Evolutionary conservation across 2,329 filamentous ascomycete species (phyloP).

Genomic region (Ambrosiella xylebori): DNA sequence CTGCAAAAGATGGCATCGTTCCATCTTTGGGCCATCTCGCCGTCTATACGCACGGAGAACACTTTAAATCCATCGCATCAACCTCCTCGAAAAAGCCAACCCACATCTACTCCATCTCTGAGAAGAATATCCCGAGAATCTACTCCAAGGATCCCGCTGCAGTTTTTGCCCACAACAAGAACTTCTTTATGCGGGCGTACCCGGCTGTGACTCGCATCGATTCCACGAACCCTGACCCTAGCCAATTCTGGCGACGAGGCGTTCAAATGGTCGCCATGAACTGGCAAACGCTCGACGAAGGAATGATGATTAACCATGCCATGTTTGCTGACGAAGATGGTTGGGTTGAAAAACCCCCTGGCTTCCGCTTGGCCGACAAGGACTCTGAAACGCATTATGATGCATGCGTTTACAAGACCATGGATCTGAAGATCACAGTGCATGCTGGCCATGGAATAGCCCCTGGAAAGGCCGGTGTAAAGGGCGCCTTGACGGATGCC

Average conservation of each 20-base stretch:
- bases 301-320: conserved; percentile 90
- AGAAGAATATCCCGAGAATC: conserved; percentile 51
- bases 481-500: neutral
- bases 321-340: conserved; percentile 84
- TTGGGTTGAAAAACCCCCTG: conserved; percentile 70
- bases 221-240: conserved; percentile 89
- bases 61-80: conserved; percentile 56
- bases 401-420: conserved; percentile 30
- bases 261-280: conserved; percentile 98
- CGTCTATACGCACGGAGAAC: conserved; percentile 73
- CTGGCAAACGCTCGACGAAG: conserved; percentile 88
- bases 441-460: conserved; percentile 57
- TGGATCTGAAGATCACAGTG: conserved; percentile 56
- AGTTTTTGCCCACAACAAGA: conserved; percentile 75
- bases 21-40: conserved; percentile 50
- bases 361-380: conserved; percentile 42
- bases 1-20: neutral
- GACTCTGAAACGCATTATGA: conserved; percentile 25
- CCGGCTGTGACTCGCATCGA: conserved; percentile 61
- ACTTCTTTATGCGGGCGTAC: conserved; percentile 81
- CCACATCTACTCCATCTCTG: conserved; percentile 77
- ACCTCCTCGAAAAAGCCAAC: conserved; percentile 40
- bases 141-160: conserved; percentile 47
- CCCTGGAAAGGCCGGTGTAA: conserved; percentile 19
- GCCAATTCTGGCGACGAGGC: conserved; percentile 78